Evolutionary conservation across 768 basidiomycete genomes (phyloP), one percentile per base, ranked within the genome.

Genomic region (Boletus edulis): DNA sequence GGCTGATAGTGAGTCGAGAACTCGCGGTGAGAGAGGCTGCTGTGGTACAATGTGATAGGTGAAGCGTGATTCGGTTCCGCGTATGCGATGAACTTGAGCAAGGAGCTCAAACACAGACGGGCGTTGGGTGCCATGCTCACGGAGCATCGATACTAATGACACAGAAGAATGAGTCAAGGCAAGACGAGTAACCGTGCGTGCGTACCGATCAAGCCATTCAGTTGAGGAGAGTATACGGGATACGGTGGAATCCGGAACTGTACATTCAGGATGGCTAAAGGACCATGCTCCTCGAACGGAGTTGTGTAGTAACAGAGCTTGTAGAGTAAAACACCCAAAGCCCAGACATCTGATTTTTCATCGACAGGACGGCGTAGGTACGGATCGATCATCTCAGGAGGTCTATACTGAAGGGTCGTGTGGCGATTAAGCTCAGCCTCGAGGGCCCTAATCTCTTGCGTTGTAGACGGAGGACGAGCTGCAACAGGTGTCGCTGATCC

Each of bases 261-360:
- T 35, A 95, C 95, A 66, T 98, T 98, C 59, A 98, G 78, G 58
- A 98, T 98, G 3, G 97, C 97, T 49, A 99, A 75, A 3, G 93
- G 91, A 1, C 96, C 96, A 62, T 98, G 94, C 66, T 98, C 96
- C 71, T 99, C 97, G 65, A 99, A 99, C 0, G 97, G 97, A 1
- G 97, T 99, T 0, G 95, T 99, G 72, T 99, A 99, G 74, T 98
- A 99, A 72, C 97, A 98, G 14, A 99, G 83, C 76, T 98, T 99
- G 78, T 98, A 99, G 14, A 99, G 79, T 56, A 99, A 76, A 15
- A 98, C 94, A 22, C 96, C 97, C 22, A 99, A 80, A 0, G 97
- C 97, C 97, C 97, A 99, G 0, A 99, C 88, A 65, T 99, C 96
- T 70, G 89, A 91, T 75, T 94, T 96, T 71, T 95, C 93, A 67